Base-by-base conservation (phyloP, 768 basidiomycete genomes). In the Sarcodon sp. region DNA sequence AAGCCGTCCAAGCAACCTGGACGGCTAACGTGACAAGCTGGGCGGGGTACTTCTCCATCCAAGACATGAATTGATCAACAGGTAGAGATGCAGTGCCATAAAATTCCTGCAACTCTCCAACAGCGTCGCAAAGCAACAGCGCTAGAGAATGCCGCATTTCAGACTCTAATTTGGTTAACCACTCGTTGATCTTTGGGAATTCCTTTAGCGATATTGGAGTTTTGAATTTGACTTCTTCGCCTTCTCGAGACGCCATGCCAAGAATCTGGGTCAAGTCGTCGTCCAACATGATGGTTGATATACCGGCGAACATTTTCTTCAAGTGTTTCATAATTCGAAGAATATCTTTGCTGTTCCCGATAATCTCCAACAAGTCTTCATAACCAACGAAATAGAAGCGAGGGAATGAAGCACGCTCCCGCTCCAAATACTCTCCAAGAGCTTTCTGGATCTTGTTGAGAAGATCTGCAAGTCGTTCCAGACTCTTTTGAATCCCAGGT, bases 291-390 rank as follows among this genome's bases (percentile, higher is more conserved):
- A 98, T 73, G 0, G 91, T 92, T 1, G 91, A 84, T 35, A 99
- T 84, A 27, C 96, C 96, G 16, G 96, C 96, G 65, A 99, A 99
- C 96, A 99, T 99, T 75, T 99, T 99, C 72, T 97, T 98, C 51
- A 99, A 73, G 68, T 98, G 96, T 57, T 99, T 99, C 89, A 96
- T 91, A 65, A 98, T 88, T 35, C 96, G 86, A 39, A 91, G 66
- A 55, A 98, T 96, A 59, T 98, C 93, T 64, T 97, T 99, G 75
- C 91, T 96, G 69, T 99, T 99, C 53, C 96, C 96, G 54, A 99
- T 98, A 57, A 99, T 99, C 65, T 99, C 96, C 53, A 99, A 74
- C 51, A 99, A 68, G 61, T 99, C 96, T 61, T 99, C 96, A 65
- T 99, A 96, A 57, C 96, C 96, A 47, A 99, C 92, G 58, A 99